A percentile compares a stretch with the other conserved stretches of the same genome.
These are phyloP conservation scores for maize (Zea mays) DNA, from an alignment of 176 grass and related monocot species.

Conservation along the genomic window DNA sequence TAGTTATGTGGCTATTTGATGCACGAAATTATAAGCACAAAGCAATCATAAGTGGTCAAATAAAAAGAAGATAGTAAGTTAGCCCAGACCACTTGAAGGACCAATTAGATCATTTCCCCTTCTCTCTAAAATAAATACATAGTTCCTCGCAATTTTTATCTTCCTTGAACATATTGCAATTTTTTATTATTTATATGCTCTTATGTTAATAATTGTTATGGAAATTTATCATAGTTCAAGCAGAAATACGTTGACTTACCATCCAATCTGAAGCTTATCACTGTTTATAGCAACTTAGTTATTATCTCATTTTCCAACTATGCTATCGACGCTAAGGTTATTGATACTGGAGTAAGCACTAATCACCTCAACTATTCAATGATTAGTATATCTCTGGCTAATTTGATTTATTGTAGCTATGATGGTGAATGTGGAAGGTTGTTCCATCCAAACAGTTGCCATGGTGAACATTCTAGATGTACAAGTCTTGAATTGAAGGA, in stretches of 20 bases:
- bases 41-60: too few relatives aligned
- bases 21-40: too few relatives aligned
- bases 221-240: background rate
- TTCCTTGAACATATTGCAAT: background rate
- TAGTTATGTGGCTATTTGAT: too few relatives aligned
- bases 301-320: background rate
- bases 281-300: background rate
- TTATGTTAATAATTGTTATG: background rate
- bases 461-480: background rate
- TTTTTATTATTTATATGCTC: background rate
- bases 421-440: slow-evolving; percentile 35
- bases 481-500: background rate
- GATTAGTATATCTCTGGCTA: background rate
- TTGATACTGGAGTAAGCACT: background rate
- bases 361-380: background rate
- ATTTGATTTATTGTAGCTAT: slow-evolving; percentile 36
- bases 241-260: background rate
- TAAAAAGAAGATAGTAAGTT: too few relatives aligned
- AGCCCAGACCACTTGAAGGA: too few relatives aligned
- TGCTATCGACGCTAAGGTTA: background rate
- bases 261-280: background rate
- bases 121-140: too few relatives aligned
- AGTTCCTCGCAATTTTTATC: background rate
- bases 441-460: slow-evolving; percentile 30
- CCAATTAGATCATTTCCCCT: too few relatives aligned